phyloP scores from a whole-genome alignment of 192 early-diverging fungal species.

The Linnemannia zychae region DNA sequence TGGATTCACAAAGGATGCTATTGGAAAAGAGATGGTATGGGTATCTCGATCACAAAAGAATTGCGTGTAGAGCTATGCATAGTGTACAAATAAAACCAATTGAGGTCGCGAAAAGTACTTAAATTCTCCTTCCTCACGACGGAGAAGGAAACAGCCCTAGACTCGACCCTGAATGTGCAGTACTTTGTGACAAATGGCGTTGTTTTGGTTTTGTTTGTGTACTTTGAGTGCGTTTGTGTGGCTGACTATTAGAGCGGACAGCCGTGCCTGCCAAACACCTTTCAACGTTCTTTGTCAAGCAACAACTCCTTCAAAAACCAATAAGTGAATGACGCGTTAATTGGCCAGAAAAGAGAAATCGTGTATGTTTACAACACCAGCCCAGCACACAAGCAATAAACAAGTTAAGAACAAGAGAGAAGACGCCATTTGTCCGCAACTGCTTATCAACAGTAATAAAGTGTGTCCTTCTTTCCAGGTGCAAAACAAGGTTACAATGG shows the following conservation, averaged over 20 bases:
- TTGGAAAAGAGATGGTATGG: conserved; percentile 21
- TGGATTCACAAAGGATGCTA: conserved; percentile 5
- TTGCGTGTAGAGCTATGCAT: not conserved
- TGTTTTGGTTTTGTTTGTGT: not conserved
- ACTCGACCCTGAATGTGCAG: not conserved
- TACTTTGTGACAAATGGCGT: not conserved
- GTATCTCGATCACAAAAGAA: not conserved
- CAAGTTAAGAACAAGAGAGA: not conserved
- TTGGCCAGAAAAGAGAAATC: not conserved
- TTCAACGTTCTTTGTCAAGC: not conserved
- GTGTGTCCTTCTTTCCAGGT: not conserved
- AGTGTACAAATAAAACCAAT: not conserved
- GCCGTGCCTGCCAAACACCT: not conserved
- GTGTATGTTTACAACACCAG: not conserved
- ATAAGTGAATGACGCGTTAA: not conserved
- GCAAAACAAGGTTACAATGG: not conserved
- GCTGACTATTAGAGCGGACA: too few relatives aligned
- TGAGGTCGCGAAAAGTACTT: not conserved
- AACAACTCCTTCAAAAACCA: not conserved
- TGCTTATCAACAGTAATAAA: conserved; percentile 6
- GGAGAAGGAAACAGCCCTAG: not conserved
- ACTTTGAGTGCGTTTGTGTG: too few relatives aligned
- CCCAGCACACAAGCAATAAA: not conserved
- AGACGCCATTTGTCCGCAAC: not conserved
- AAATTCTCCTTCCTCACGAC: not conserved